phyloP scores from a whole-genome alignment of 345 rosid genomes.

The Arabidopsis arenosa region DNA sequence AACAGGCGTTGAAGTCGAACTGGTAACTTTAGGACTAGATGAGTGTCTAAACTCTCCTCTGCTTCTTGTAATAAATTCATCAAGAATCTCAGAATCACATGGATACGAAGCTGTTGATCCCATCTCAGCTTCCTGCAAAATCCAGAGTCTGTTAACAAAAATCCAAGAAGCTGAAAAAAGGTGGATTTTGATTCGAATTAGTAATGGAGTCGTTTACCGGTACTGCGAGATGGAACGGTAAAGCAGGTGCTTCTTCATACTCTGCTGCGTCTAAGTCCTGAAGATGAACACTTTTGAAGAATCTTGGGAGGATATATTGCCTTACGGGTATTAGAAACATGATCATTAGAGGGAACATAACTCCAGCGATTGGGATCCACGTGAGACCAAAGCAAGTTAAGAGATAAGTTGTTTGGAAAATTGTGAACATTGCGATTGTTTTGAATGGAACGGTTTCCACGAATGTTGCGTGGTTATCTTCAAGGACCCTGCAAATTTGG shows the following conservation, averaged over 20 bases:
- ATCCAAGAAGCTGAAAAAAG: not conserved
- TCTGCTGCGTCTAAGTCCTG: conserved; percentile 96
- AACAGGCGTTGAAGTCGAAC: conserved; percentile 70
- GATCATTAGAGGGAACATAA: conserved; percentile 91
- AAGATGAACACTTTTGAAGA: conserved; percentile 86
- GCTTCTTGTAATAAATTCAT: conserved; percentile 84
- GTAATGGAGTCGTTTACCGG: conserved; percentile 10
- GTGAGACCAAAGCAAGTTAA: conserved; percentile 88
- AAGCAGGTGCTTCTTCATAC: conserved; percentile 92
- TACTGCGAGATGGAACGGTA: conserved; percentile 65
- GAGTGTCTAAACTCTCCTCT: conserved; percentile 87
- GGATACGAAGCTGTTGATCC: conserved; percentile 61
- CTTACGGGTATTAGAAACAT: conserved; percentile 91
- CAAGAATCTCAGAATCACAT: conserved; percentile 76
- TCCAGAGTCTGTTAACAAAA: not conserved
- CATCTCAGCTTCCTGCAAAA: conserved; percentile 58
- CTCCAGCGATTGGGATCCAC: conserved; percentile 96
- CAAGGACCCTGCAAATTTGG: conserved; percentile 66
- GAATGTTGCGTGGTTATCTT: conserved; percentile 81
- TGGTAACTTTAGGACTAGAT: conserved; percentile 74
- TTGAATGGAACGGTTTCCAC: conserved; percentile 95
- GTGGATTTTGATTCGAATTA: not conserved
- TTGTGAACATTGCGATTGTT: conserved; percentile 73
- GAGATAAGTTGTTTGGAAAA: conserved; percentile 81
- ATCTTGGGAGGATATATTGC: conserved; percentile 83